These are phyloP conservation scores for Borovskyia barvae DNA, from an alignment of 208 protist species.

Conservation along the genomic window DNA sequence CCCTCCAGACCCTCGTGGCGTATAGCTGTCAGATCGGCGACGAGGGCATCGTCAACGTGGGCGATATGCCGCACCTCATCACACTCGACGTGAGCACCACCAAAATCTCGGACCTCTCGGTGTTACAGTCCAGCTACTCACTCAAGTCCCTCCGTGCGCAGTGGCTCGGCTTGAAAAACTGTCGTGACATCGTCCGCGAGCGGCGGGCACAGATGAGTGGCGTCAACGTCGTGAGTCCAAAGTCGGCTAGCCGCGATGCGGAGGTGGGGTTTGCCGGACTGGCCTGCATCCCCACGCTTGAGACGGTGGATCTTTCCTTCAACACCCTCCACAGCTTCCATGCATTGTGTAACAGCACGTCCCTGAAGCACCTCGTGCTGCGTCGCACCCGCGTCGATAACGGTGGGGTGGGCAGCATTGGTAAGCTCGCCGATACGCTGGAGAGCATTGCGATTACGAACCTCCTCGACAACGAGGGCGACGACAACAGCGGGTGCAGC, in stretches of 20 bases:
- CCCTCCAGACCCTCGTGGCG: constrained; percentile 36
- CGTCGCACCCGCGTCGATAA: constrained; percentile 58
- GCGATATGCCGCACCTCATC: constrained; percentile 37
- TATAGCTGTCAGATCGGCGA: constrained; percentile 44
- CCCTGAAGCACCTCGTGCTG: constrained; percentile 52
- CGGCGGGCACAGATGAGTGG: constrained; percentile 34
- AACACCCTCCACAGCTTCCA: constrained; percentile 54
- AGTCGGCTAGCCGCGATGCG: constrained; percentile 22
- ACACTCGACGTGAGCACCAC: constrained; percentile 54
- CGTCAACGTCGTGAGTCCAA: constrained; percentile 7
- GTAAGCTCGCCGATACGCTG: constrained; percentile 40
- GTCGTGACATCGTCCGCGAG: constrained; percentile 42
- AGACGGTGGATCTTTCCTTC: constrained; percentile 65
- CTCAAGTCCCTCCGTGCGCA: constrained; percentile 59
- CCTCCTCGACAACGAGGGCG: constrained; percentile 30
- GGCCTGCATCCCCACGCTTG: constrained; percentile 59
- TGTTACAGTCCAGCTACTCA: constrained; percentile 38
- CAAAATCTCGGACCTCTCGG: constrained; percentile 53
- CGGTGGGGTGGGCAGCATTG: constrained; percentile 44
- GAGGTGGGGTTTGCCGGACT: constrained; percentile 57
- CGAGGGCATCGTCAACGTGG: constrained; percentile 30
- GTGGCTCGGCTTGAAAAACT: constrained; percentile 66
- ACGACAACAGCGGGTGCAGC: constrained; percentile 22
- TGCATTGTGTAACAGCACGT: constrained; percentile 55
- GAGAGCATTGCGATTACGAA: constrained; percentile 61